Evolutionary conservation across 2,329 filamentous ascomycete genomes (phyloP), one percentile per base, ranked within the genome.

Genomic region (Epicoccum nigrum): DNA sequence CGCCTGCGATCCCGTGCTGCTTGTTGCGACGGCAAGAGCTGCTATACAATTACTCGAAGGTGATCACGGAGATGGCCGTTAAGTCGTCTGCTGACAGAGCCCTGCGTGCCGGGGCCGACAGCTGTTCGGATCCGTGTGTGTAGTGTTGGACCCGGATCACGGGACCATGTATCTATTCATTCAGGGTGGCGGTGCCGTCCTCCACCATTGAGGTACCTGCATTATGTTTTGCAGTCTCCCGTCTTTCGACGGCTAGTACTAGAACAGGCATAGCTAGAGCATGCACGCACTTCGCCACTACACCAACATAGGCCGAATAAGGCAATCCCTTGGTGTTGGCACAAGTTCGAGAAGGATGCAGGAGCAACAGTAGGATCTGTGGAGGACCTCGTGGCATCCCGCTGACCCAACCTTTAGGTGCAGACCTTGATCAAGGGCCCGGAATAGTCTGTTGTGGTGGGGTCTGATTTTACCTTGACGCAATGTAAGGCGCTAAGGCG

Each of bases 251-350:
- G 32, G 16, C 16, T 11, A 8, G n/a, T n/a, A 19, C 17, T 23
- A 12, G 15, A 12, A 25, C 7, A 23, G 42, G 48, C 7, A 41
- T 31, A 17, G 41, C 21, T 25, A 28, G 13, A 23, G n/a, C 16
- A 31, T 8, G 41, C 42, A 51, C 45, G 42, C 42, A 51, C 37
- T 17, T 20, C 16, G 41, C 42, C 41, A 8, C 43, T 6, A 17
- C 31, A 32, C 25, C 19, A 9, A 17, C 17, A 13, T 15, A 8
- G 23, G 13, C 30, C 35, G 9, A 37, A 45, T 27, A 16, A 4
- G 32, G 49, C 20, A 42, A 43, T 3, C 49, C 49, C 49, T 46
- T 32, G 37, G 12, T 46, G 42, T 46, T 46, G 49, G 42, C 7
- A 19, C 31, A 43, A 15, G 27, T 11, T 45, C 39, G 28, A 33